Evolutionary conservation across 1,284 basidiomycete genomes (phyloP), one percentile per base, ranked within the genome.

Genomic region (Fomitopsis betulina): DNA sequence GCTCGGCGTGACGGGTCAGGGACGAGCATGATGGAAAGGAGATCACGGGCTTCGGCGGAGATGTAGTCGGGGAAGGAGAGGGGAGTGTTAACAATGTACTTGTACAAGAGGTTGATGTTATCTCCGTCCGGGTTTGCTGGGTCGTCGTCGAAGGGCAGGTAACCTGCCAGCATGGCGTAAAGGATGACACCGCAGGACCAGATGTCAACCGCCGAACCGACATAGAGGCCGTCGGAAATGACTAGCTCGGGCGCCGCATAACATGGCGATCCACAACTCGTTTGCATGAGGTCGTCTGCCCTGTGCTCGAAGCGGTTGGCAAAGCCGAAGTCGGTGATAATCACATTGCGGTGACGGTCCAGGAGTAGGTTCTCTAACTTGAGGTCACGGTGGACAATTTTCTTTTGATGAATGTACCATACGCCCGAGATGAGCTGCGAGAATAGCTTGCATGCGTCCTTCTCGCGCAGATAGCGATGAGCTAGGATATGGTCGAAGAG

Each of bases 181-280:
- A 99, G 83, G 67, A 99, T 99, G 63, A 99, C 97, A 62, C 97
- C 97, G 67, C 97, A 99, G 13, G 91, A 94, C 97, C 97, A 99
- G 67, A 99, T 96, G 68, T 99, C 97, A 60, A 99, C 97, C 1
- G 97, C 96, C n/a, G 93, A 94, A 23, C 97, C 97, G 39, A 97
- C 94, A 68, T 99, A 99, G 15, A 96, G 83, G 32, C 97, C 97
- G 70, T 99, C 97, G 45, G 93, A 94, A 61, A 99, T 96, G 71
- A 99, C 97, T n/a, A 99, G 83, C 73, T 99, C 97, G 0, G 97
- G 97, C 0, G 97, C 97, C 5, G 97, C 97, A 72, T 99, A 99
- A 74, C 97, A 99, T 0, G 97, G 97, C 37, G 90, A 93, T 7
- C 97, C 97, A 66, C 97, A 99, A 66, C 90, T 94, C 0, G 97